Evolutionary conservation across 2,329 filamentous ascomycete species (phyloP), one percentile per base, ranked within the genome.

Genomic region (Biscogniauxia mediterranea): DNA sequence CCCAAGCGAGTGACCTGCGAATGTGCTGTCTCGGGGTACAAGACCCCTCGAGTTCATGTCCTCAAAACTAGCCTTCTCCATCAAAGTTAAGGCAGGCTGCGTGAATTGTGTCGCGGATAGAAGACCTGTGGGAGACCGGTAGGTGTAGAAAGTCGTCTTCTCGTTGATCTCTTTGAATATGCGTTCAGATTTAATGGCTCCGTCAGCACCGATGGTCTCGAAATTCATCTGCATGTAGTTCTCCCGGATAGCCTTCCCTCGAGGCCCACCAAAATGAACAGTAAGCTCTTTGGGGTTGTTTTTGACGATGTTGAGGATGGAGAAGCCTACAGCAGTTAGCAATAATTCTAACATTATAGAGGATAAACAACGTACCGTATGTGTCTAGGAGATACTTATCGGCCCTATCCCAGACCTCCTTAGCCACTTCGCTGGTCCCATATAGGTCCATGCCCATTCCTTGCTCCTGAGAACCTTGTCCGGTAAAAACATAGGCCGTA

Each of bases 191-290:
- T 97, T 98, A 81, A 97, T 93, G 42, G 87, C 87, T 25, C 95
- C 95, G 76, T 99, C 95, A 1, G 91, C 81, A 61, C 90, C 90
- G 57, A 99, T 93, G n/a, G 94, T 96, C 82, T 99, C 95, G 78
- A 98, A 99, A 54, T 94, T 98, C 95, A 99, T 99, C 62, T 94
- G 89, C 90, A 98, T 98, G 83, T 99, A 99, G 80, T 99, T 99
- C 74, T 97, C 90, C 65, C 95, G 92, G 70, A 99, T 99, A 56
- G 92, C 93, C 81, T 98, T 99, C 74, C 95, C 95, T 61, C 92
- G 91, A 64, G 95, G 93, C 55, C 95, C 95, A 80, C 96, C 95
- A 74, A 99, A 99, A 82, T 99, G 91, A 67, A 99, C 92, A 5
- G 96, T 99, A 59, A 99, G 88, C 80, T 98, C 95, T 83, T 97